These are phyloP conservation scores for Ogataea allantospora DNA, from an alignment of 805 yeast species.

Conservation along the genomic window DNA sequence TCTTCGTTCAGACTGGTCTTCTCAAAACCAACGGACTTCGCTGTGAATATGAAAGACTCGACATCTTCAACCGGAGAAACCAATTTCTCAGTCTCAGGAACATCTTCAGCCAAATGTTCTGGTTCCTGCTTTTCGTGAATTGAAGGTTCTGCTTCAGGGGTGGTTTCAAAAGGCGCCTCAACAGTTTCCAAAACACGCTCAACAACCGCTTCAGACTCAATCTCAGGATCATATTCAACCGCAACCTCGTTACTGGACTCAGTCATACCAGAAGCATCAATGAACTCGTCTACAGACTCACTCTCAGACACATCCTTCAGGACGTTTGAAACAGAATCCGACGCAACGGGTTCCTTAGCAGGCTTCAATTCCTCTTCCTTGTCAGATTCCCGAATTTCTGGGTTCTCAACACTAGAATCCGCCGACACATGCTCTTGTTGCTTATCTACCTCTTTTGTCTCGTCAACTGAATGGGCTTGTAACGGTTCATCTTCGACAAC, in stretches of 20 bases:
- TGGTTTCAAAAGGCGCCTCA: background rate
- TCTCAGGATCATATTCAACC: background rate
- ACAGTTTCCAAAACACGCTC: background rate
- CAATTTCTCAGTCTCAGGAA: background rate
- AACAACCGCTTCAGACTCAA: background rate
- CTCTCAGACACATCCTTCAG: background rate
- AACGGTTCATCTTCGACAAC: background rate
- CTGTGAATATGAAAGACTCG: conserved; percentile 4
- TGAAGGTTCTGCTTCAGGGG: background rate
- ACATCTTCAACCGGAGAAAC: background rate
- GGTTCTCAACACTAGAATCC: background rate
- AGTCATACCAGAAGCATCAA: conserved; percentile 5
- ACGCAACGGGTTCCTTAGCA: background rate
- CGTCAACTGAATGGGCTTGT: background rate
- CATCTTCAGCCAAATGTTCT: background rate
- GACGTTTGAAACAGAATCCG: no score
- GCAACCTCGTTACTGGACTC: background rate
- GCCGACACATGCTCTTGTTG: background rate
- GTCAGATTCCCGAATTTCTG: background rate
- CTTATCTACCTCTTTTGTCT: conserved; percentile 1
- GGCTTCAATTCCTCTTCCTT: background rate
- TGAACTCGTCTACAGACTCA: conserved; percentile 3
- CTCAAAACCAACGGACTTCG: conserved; percentile 2
- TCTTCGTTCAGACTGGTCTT: conserved; percentile 1
- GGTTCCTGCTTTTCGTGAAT: background rate